These are phyloP conservation scores for Clonostachys rhizophaga DNA, from an alignment of 2,329 filamentous ascomycete species.

Conservation along the genomic window DNA sequence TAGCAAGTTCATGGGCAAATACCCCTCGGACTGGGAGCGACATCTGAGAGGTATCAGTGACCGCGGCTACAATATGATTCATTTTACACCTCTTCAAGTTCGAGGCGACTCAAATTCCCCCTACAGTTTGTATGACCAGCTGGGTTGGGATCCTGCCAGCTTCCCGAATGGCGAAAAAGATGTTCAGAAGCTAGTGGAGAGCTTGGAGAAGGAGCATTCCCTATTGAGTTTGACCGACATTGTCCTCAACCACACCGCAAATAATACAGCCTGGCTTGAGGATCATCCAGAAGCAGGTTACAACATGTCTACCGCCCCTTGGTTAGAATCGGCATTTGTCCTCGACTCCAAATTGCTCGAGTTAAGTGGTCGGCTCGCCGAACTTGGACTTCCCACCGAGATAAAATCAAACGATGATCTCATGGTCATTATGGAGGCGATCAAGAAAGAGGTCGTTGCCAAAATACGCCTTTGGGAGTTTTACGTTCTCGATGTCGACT, in stretches of 20 bases:
- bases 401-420: constrained; percentile 70
- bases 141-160: constrained; percentile 73
- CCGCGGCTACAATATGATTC: constrained; percentile 97
- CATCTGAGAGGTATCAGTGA: constrained; percentile 85
- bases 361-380: constrained; percentile 68
- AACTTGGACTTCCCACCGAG: constrained; percentile 70
- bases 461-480: constrained; percentile 87
- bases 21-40: constrained; percentile 83
- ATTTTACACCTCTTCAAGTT: constrained; percentile 91
- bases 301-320: constrained; percentile 85
- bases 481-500: constrained; percentile 78
- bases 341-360: constrained; percentile 63
- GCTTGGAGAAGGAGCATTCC: constrained; percentile 79
- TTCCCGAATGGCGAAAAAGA: constrained; percentile 87
- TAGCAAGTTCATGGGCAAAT: constrained; percentile 97
- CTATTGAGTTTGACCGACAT: constrained; percentile 90
- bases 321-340: constrained; percentile 60
- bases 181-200: constrained; percentile 69
- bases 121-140: constrained; percentile 93
- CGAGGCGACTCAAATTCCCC: constrained; percentile 91
- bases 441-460: constrained; percentile 76
- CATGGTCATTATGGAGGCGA: constrained; percentile 73
- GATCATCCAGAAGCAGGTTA: constrained; percentile 95
- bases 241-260: constrained; percentile 95
- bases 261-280: constrained; percentile 92